Evolutionary conservation across 345 rosid species (phyloP).

Genomic region (Hibiscus syriacus): DNA sequence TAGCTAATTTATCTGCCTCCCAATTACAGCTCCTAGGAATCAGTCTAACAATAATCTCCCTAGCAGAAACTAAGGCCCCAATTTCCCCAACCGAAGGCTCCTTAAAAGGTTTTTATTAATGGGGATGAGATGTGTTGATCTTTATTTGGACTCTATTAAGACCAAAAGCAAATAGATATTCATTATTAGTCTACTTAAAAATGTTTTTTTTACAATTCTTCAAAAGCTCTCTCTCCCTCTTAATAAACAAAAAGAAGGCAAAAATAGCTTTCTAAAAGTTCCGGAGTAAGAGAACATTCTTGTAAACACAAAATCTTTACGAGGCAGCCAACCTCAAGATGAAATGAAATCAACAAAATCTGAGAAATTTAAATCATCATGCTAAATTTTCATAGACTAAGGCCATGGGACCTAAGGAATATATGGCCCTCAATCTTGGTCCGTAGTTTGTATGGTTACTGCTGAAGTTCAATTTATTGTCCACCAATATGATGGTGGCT

Average conservation of each 20-base stretch:
- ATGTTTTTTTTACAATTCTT: background rate
- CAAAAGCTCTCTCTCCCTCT: background rate
- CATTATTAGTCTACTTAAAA: background rate
- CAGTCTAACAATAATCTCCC: too few relatives aligned
- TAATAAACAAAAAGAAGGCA: background rate
- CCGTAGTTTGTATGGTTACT: background rate
- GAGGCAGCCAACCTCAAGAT: background rate
- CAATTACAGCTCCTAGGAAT: too few relatives aligned
- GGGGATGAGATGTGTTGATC: background rate
- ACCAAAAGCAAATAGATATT: background rate
- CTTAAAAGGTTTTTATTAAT: too few relatives aligned
- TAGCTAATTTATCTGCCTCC: too few relatives aligned
- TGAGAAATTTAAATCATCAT: background rate
- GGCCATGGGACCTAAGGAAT: background rate
- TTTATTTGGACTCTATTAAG: background rate
- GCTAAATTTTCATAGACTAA: background rate
- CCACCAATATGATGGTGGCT: background rate
- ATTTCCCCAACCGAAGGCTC: too few relatives aligned
- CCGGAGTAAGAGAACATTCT: background rate
- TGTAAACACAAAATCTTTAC: background rate
- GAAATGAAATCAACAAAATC: background rate
- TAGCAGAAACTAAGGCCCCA: too few relatives aligned
- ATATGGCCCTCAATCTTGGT: background rate
- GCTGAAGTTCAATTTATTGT: background rate
- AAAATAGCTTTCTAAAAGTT: background rate